phyloP scores from a whole-genome alignment of 352 stramenopile genomes.

The Pythium aquatile region DNA sequence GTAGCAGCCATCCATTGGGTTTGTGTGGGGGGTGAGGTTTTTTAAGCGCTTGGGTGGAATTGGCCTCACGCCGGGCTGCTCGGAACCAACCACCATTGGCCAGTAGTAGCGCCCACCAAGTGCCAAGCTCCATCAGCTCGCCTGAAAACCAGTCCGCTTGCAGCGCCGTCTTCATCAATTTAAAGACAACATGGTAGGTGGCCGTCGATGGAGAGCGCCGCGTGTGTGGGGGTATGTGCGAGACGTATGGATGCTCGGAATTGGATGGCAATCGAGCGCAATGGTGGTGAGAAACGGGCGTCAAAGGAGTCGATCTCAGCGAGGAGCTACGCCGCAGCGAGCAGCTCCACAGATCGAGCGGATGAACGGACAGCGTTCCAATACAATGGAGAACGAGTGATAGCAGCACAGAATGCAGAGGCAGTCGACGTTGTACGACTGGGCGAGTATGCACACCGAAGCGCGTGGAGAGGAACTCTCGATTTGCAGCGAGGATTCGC shows the following conservation, averaged over 20 bases:
- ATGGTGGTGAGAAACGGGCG: background rate
- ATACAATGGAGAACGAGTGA: background rate
- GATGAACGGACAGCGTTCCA: background rate
- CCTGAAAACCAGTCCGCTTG: slow-evolving; percentile 66
- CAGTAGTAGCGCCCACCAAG: slow-evolving; percentile 21
- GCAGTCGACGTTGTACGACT: background rate
- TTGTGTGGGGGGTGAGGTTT: slow-evolving; percentile 17
- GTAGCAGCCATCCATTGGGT: slow-evolving; percentile 19
- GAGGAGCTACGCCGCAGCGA: background rate
- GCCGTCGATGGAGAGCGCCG: slow-evolving; percentile 1
- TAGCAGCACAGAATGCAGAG: background rate
- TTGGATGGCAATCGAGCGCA: background rate
- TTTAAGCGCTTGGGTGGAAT: slow-evolving; percentile 31
- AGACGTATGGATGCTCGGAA: background rate
- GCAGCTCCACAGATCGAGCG: slow-evolving; percentile 3
- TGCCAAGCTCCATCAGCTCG: slow-evolving; percentile 8
- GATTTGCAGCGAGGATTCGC: background rate
- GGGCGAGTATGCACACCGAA: background rate
- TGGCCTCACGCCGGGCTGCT: slow-evolving; percentile 30
- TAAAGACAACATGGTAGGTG: slow-evolving; percentile 86
- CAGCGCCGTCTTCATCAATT: slow-evolving; percentile 74
- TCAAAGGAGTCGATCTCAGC: background rate
- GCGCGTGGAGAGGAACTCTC: background rate
- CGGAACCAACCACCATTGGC: slow-evolving; percentile 52
- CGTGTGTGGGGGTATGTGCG: background rate